A percentile compares a stretch with the other conserved stretches of the same genome.
These are phyloP conservation scores for Pyrrhoderma noxium DNA, from an alignment of 1,284 basidiomycete species.

Conservation along the genomic window DNA sequence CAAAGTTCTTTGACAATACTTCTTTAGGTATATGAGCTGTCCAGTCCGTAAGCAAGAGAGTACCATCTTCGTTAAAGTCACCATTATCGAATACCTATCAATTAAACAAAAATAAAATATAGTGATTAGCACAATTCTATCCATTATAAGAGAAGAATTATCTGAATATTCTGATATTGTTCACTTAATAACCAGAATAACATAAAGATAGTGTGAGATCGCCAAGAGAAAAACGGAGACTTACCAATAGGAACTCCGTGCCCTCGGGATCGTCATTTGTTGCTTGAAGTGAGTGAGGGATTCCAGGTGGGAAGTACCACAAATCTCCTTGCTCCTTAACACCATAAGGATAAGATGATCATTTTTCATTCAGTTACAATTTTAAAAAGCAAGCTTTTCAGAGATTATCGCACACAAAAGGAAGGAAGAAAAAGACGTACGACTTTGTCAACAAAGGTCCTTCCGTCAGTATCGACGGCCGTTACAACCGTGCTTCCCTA, in stretches of 20 bases:
- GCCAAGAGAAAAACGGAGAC: constrained; percentile 21
- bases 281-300: constrained; percentile 62
- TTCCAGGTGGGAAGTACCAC: constrained; percentile 66
- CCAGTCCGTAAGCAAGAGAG: constrained; percentile 46
- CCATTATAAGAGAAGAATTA: no score
- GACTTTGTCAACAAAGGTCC: constrained; percentile 31
- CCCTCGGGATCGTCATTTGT: constrained; percentile 46
- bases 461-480: constrained; percentile 51
- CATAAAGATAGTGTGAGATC: neutral
- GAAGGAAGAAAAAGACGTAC: neutral
- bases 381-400: no score
- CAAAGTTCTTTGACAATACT: constrained; percentile 51
- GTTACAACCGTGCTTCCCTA: constrained; percentile 59
- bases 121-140: neutral
- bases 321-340: constrained; percentile 30
- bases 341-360: no score
- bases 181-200: no score
- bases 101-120: neutral
- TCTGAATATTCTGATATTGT: no score
- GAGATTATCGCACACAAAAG: no score
- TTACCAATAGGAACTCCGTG: constrained; percentile 61
- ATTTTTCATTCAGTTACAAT: no score
- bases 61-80: constrained; percentile 48
- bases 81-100: constrained; percentile 39
- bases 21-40: constrained; percentile 42